Conservation (phyloP, 441 rosid genomes). For the Bruguiera hainesii region DNA sequence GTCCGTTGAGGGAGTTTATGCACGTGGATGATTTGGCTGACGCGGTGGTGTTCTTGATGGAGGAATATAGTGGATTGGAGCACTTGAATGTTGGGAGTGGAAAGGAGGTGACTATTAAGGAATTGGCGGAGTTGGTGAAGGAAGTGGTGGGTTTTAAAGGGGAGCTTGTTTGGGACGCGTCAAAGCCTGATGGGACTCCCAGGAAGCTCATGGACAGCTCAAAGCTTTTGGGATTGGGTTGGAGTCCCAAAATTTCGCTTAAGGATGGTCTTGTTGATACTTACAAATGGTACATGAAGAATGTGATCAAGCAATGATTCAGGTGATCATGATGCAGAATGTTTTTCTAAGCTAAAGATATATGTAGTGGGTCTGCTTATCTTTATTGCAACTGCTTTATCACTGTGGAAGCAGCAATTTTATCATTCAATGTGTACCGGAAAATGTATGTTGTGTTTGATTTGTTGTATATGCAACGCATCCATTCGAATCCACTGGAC, state of each 20-base stretch:
- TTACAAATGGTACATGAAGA: slow-evolving; percentile 82
- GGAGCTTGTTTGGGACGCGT: slow-evolving; percentile 73
- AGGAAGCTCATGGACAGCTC: slow-evolving; percentile 98
- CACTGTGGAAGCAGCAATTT: neutral
- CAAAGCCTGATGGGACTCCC: slow-evolving; percentile 90
- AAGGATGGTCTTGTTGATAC: slow-evolving; percentile 79
- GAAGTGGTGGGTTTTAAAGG: slow-evolving; percentile 88
- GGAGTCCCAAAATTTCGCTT: slow-evolving; percentile 68
- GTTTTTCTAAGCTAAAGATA: neutral
- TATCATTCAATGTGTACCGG: slow-evolving; percentile 23
- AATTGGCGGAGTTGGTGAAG: slow-evolving; percentile 84
- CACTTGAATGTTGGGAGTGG: slow-evolving; percentile 95
- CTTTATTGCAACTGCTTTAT: slow-evolving; percentile 13
- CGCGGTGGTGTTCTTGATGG: slow-evolving; percentile 36
- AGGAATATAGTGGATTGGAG: neutral
- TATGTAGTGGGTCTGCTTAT: neutral
- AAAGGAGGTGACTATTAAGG: slow-evolving; percentile 82
- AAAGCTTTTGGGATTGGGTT: slow-evolving; percentile 71
- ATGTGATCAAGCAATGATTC: slow-evolving; percentile 30
- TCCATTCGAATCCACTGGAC: no score
- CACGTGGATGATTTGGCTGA: slow-evolving; percentile 97
- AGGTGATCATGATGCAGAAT: slow-evolving; percentile 2
- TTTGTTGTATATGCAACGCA: no score
- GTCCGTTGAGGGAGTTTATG: slow-evolving; percentile 89
- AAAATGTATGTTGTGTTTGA: slow-evolving; percentile 65